Conservation (phyloP, 345 rosid species). For the Aquilaria sinensis region DNA sequence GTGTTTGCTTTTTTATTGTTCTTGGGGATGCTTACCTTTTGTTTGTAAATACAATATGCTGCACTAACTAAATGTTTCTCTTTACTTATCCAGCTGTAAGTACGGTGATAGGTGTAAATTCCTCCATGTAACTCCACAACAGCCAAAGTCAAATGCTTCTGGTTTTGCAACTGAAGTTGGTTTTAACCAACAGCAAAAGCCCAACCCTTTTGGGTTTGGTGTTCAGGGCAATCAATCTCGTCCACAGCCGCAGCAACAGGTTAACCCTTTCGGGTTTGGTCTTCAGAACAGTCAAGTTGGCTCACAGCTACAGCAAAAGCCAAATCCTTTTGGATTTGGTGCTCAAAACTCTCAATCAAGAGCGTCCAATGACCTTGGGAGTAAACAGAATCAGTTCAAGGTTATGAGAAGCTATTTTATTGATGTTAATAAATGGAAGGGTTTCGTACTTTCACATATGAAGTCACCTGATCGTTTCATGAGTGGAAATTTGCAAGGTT, state of each 20-base stretch:
- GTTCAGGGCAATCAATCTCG: slow-evolving; percentile 28
- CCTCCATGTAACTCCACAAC: slow-evolving; percentile 56
- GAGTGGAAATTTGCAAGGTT: not conserved
- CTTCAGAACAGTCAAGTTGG: slow-evolving; percentile 32
- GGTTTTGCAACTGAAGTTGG: slow-evolving; percentile 45
- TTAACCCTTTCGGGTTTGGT: slow-evolving; percentile 54
- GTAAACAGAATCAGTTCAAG: slow-evolving; percentile 57
- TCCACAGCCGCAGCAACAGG: slow-evolving; percentile 37
- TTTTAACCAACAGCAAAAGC: slow-evolving; percentile 37
- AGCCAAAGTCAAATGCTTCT: slow-evolving; percentile 33
- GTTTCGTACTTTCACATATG: not conserved
- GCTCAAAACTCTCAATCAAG: slow-evolving; percentile 41
- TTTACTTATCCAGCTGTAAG: slow-evolving; percentile 55
- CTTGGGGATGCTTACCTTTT: not conserved
- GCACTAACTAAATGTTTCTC: not conserved
- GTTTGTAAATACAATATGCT: no score
- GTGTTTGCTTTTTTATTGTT: not conserved
- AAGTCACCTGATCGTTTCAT: not conserved
- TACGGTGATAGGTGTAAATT: slow-evolving; percentile 70
- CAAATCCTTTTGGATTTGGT: slow-evolving; percentile 76
- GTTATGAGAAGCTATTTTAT: slow-evolving; percentile 18
- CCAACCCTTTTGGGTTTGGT: slow-evolving; percentile 76
- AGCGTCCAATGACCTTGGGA: slow-evolving; percentile 21
- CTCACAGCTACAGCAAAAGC: slow-evolving; percentile 39
- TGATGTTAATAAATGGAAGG: slow-evolving; percentile 1